phyloP scores from a whole-genome alignment of 1,139 yeast species.

The Geotrichum citri-aurantii region DNA sequence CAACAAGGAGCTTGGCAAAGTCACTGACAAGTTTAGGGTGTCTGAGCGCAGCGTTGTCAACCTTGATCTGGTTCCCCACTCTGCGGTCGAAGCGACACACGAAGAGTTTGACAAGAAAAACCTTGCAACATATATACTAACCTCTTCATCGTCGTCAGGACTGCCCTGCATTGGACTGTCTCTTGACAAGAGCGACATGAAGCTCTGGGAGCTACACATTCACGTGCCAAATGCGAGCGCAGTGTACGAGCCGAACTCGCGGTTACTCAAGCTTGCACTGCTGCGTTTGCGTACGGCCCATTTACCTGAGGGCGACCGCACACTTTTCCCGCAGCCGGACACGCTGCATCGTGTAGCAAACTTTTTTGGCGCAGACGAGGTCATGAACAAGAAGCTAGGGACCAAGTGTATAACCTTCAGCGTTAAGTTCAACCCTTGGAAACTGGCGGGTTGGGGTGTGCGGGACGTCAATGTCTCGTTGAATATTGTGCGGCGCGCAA shows the following conservation, averaged over 20 bases:
- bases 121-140: neutral
- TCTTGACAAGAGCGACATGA: constrained; percentile 9
- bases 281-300: constrained; percentile 6
- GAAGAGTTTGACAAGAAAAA: constrained; percentile 1
- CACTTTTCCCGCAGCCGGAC: constrained; percentile 5
- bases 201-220: constrained; percentile 7
- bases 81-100: neutral
- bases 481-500: constrained; percentile 10
- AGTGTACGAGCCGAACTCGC: constrained; percentile 9
- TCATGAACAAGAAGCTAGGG: neutral
- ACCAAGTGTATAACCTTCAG: constrained; percentile 22
- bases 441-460: constrained; percentile 15
- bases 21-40: constrained; percentile 8
- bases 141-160: neutral
- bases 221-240: constrained; percentile 17
- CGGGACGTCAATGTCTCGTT: constrained; percentile 14
- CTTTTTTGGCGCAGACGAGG: constrained; percentile 6
- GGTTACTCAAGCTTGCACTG: constrained; percentile 13
- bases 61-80: neutral
- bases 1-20: neutral
- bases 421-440: constrained; percentile 18
- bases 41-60: constrained; percentile 6
- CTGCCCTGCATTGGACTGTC: constrained; percentile 6
- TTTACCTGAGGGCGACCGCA: constrained; percentile 16
- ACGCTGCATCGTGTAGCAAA: constrained; percentile 1